Base-by-base conservation (phyloP, 2,329 filamentous ascomycete species). In the Botrytis fabae region DNA sequence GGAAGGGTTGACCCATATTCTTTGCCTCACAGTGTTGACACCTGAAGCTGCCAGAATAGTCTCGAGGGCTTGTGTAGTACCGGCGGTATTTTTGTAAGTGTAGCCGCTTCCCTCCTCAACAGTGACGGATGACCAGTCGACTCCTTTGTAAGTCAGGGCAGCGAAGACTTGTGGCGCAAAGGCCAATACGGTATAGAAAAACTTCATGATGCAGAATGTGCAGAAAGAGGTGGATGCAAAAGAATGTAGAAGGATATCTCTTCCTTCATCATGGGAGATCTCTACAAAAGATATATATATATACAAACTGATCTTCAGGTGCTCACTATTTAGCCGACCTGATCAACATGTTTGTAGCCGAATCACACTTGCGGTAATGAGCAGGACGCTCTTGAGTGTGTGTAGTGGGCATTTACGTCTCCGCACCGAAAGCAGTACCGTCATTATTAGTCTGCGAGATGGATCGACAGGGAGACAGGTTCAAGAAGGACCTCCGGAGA, bases 1-100 rank as follows among this genome's bases (percentile, higher is more conserved):
- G 18, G 86, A 83, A 0, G 89, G 88, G 77, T 91, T 91, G 38
- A 93, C 91, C 91, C 91, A 93, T 61, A 93, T 81, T 40, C 92
- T 86, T 80, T 93, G 91, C 28, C 91, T 88, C 63, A 93, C 88
- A 0, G 88, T 91, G 81, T 93, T 93, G 76, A 92, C 87, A 22
- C 91, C 91, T 42, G 85, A 87, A 18, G 82, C 82, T 5, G 84
- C 86, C 5, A 93, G 82, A 70, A 93, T 92, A 2, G 82, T 84
- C 78, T 93, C 91, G 1, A 93, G 83, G 0, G 88, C 81, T 73
- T 89, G 83, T 0, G 82, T 81, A 2, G 82, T 81, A 54, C 90
- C 90, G 32, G 84, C 83, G 0, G 84, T 80, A 66, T 86, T 87
- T 76, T 88, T 90, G 84, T 92, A 93, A 0, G 82, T 82, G 75